Evolutionary conservation across 306 rosid species (phyloP).

Genomic region (Begonia loranthoides): DNA sequence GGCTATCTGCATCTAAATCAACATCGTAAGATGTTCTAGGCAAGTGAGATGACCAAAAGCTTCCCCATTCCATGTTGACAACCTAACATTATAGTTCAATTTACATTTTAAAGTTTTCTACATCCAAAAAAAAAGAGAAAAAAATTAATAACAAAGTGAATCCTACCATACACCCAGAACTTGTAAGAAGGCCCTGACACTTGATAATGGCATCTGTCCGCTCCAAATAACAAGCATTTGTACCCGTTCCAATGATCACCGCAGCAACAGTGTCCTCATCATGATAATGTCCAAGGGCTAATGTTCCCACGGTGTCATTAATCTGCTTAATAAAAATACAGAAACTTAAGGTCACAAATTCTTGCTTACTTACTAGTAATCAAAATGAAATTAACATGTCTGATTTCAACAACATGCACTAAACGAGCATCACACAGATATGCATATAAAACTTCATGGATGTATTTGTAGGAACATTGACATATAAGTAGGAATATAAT

Average conservation of each 20-base stretch:
- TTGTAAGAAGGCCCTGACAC: slow-evolving; percentile 66
- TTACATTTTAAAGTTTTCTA: neutral
- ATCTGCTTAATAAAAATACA: slow-evolving; percentile 33
- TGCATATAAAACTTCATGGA: no score
- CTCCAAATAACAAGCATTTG: slow-evolving; percentile 90
- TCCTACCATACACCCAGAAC: slow-evolving; percentile 71
- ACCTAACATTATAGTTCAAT: slow-evolving; percentile 23
- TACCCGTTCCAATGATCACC: slow-evolving; percentile 80
- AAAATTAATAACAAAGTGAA: neutral
- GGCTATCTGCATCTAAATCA: slow-evolving; percentile 77
- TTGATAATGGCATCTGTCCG: slow-evolving; percentile 84
- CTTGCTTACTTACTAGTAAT: neutral
- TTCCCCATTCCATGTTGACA: slow-evolving; percentile 97
- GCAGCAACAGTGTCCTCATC: slow-evolving; percentile 87
- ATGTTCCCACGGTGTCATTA: slow-evolving; percentile 84
- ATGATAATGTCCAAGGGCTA: slow-evolving; percentile 80
- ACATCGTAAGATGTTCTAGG: slow-evolving; percentile 78
- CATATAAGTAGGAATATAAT: no score
- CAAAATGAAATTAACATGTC: neutral
- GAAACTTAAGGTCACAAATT: slow-evolving; percentile 3
- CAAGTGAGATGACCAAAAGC: slow-evolving; percentile 83
- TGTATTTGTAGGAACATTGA: no score
- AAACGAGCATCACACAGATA: no score
- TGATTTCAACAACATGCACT: no score
- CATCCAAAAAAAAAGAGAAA: neutral